Conservation (phyloP, 768 basidiomycete genomes). For the Boletus pseudopeckii region DNA sequence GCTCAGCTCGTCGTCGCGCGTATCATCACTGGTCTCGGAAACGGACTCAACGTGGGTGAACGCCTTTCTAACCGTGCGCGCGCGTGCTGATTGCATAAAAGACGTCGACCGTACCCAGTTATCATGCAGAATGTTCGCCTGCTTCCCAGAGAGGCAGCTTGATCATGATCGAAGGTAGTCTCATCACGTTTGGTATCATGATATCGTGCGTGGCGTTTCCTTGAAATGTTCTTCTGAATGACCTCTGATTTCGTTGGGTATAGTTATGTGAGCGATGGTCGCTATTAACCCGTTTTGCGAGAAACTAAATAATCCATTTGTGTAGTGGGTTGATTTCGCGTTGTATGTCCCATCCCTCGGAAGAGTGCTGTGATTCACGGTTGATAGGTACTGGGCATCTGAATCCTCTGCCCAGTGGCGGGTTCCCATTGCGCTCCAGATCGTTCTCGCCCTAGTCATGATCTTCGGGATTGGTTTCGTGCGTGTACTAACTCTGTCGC, state of each 20-base stretch:
- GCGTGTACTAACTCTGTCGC: slow-evolving; percentile 20
- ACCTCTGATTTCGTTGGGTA: not conserved
- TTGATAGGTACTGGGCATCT: slow-evolving; percentile 47
- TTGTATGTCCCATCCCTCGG: slow-evolving; percentile 35
- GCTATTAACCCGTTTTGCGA: not conserved
- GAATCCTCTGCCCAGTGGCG: slow-evolving; percentile 58
- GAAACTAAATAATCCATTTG: slow-evolving; percentile 1
- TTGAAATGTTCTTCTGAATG: not conserved
- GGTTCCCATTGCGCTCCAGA: slow-evolving; percentile 59
- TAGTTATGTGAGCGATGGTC: slow-evolving; percentile 22
- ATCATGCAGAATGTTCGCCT: slow-evolving; percentile 65
- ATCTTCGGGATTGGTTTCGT: slow-evolving; percentile 44
- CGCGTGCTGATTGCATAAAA: slow-evolving; percentile 19
- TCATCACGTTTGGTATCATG: slow-evolving; percentile 64
- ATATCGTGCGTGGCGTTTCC: slow-evolving; percentile 44
- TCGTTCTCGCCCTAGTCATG: slow-evolving; percentile 53
- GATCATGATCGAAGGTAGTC: slow-evolving; percentile 63
- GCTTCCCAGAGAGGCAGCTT: slow-evolving; percentile 56
- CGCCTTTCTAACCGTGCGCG: too few relatives aligned
- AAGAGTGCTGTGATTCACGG: not conserved
- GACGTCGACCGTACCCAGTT: slow-evolving; percentile 64
- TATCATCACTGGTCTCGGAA: slow-evolving; percentile 60
- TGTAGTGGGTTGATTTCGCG: slow-evolving; percentile 62
- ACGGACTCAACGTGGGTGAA: slow-evolving; percentile 52
- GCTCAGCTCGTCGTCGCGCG: slow-evolving; percentile 61